phyloP scores from a whole-genome alignment of 441 rosid genomes.

The Arabidopsis hybrid region DNA sequence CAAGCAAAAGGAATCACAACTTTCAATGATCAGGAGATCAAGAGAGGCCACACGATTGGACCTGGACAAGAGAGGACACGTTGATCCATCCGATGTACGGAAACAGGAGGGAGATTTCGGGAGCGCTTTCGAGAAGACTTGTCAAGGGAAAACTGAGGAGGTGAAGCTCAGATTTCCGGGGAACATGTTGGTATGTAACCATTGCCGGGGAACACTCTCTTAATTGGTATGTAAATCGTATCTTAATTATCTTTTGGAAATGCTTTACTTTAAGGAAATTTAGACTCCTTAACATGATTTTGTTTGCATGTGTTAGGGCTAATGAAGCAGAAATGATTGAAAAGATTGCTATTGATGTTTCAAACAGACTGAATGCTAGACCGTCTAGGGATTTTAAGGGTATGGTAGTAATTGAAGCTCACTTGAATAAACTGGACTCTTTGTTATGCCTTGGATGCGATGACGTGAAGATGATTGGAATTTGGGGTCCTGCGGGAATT shows the following conservation, averaged over 20 bases:
- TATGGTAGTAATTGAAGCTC: slow-evolving; percentile 7
- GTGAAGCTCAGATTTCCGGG: background rate
- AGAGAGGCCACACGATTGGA: slow-evolving; percentile 5
- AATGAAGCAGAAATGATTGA: background rate
- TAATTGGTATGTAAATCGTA: background rate
- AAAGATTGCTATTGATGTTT: background rate
- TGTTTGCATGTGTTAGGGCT: background rate
- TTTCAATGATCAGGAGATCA: background rate
- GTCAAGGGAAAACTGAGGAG: background rate
- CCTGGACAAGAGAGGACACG: too few species aligned
- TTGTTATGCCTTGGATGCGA: background rate
- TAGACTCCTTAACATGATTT: too few species aligned
- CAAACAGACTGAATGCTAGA: background rate
- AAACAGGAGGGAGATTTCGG: background rate
- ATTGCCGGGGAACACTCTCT: background rate
- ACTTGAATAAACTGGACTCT: background rate
- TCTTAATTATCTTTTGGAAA: background rate
- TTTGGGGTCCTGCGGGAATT: slow-evolving; percentile 24
- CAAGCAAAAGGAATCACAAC: background rate
- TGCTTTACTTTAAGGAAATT: background rate
- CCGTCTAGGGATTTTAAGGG: background rate
- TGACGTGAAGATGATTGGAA: slow-evolving; percentile 10
- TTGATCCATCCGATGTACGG: background rate
- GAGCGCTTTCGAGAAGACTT: background rate
- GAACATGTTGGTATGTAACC: background rate